A percentile compares a stretch with the other conserved stretches of the same genome.
Evolutionary conservation across 768 basidiomycete genomes (phyloP).

Genomic region (Leccinum longicurvipes): DNA sequence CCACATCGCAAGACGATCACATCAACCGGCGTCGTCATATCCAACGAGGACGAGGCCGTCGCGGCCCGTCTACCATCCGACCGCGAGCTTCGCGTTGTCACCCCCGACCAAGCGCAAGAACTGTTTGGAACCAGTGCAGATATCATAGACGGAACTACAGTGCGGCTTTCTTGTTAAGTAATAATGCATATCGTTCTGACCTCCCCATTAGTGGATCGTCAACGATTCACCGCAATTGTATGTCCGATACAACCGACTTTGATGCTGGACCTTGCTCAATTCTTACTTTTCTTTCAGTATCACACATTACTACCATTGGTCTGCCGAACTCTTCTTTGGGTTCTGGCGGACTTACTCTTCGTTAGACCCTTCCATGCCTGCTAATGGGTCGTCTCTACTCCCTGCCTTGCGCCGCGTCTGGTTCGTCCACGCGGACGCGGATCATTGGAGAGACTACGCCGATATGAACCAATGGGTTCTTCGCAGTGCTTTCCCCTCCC

Average conservation of each 20-base stretch:
- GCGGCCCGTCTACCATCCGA: constrained; percentile 68
- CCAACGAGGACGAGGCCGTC: constrained; percentile 53
- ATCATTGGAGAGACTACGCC: constrained; percentile 89
- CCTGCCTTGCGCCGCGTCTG: constrained; percentile 72
- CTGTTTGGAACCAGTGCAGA: constrained; percentile 74
- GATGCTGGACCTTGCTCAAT: background rate
- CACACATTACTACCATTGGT: constrained; percentile 93
- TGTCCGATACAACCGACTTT: constrained; percentile 22
- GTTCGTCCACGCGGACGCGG: constrained; percentile 70
- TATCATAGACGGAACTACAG: constrained; percentile 74
- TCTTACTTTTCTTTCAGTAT: constrained; percentile 43
- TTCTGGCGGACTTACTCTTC: constrained; percentile 90
- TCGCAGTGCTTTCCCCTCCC: constrained; percentile 75
- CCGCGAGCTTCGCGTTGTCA: constrained; percentile 75
- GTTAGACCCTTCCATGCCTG: constrained; percentile 65
- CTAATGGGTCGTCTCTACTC: constrained; percentile 65
- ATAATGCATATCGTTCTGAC: constrained; percentile 4
- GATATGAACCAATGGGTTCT: constrained; percentile 88
- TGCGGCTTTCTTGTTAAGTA: constrained; percentile 32
- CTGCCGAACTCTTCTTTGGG: constrained; percentile 88
- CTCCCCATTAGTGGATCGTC: constrained; percentile 55
- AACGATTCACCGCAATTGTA: constrained; percentile 89
- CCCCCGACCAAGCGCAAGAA: constrained; percentile 57
- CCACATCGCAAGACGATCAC: constrained; percentile 69
- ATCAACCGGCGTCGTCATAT: constrained; percentile 62